phyloP scores from a whole-genome alignment of 2,329 filamentous ascomycete genomes.

The Cercospora sp. region DNA sequence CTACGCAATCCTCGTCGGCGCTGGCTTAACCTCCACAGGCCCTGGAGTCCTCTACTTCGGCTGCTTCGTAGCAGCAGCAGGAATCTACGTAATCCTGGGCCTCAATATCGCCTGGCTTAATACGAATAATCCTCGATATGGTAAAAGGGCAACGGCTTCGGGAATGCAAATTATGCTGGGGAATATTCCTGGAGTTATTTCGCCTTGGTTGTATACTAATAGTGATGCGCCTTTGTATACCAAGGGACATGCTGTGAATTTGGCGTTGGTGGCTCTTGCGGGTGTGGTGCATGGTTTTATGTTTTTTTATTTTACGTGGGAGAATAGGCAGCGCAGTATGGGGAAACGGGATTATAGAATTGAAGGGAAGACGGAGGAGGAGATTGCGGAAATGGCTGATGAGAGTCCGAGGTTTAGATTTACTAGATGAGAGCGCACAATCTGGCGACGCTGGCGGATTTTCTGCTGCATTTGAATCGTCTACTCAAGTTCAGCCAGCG shows the following conservation, averaged over 20 bases:
- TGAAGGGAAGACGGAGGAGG: constrained; percentile 44
- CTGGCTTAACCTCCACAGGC: constrained; percentile 42
- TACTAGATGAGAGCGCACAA: constrained; percentile 34
- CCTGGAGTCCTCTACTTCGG: constrained; percentile 71
- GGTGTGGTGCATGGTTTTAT: constrained; percentile 42
- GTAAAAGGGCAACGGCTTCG: constrained; percentile 71
- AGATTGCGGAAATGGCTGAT: constrained; percentile 48
- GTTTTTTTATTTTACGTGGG: constrained; percentile 38
- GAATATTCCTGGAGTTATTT: constrained; percentile 56
- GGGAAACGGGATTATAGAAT: constrained; percentile 45
- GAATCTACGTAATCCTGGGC: constrained; percentile 63
- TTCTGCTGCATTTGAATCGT: too few relatives aligned
- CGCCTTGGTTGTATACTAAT: constrained; percentile 54
- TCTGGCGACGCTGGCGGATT: not conserved
- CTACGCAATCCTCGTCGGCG: constrained; percentile 61
- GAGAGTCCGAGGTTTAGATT: constrained; percentile 48
- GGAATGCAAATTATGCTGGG: constrained; percentile 70
- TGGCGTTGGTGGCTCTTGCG: constrained; percentile 51
- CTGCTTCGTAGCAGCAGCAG: constrained; percentile 71
- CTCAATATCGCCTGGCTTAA: constrained; percentile 55
- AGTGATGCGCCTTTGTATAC: constrained; percentile 49
- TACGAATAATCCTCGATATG: constrained; percentile 70
- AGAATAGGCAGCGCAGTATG: constrained; percentile 41
- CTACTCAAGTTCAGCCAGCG: too few relatives aligned
- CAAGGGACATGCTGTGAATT: constrained; percentile 47